These are phyloP conservation scores for Kurtzmaniella quercitrusa DNA, from an alignment of 1,139 yeast species.

Conservation along the genomic window DNA sequence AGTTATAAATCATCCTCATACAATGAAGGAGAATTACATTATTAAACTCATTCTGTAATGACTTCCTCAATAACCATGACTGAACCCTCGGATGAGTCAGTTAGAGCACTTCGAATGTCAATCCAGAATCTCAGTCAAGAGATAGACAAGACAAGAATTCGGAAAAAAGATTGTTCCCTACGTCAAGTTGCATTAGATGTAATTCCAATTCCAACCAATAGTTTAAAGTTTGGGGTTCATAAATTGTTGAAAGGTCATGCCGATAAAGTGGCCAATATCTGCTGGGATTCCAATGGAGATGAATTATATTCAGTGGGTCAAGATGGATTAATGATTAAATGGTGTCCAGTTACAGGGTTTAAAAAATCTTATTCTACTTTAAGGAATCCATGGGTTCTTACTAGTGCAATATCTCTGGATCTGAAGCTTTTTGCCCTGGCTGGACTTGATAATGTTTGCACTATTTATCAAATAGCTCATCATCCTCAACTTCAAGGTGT, in stretches of 20 bases:
- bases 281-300: conserved; percentile 63
- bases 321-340: conserved; percentile 79
- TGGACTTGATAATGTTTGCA: conserved; percentile 76
- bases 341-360: conserved; percentile 76
- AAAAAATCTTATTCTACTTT: conserved; percentile 68
- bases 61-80: not conserved
- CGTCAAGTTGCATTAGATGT: conserved; percentile 31
- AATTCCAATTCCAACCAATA: conserved; percentile 26
- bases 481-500: not conserved
- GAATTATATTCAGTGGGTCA: conserved; percentile 72
- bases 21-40: no score
- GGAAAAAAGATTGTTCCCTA: conserved; percentile 45
- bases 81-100: not conserved
- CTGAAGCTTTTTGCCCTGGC: conserved; percentile 70
- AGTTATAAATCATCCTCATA: no score
- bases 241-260: conserved; percentile 65
- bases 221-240: conserved; percentile 30
- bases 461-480: conserved; percentile 52
- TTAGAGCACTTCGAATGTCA: not conserved
- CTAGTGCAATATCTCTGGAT: conserved; percentile 70
- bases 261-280: conserved; percentile 64
- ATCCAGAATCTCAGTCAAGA: conserved; percentile 19
- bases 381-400: conserved; percentile 74
- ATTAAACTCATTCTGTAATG: not conserved
- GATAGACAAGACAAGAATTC: conserved; percentile 38